Percentiles rank a stretch among this genome's conserved stretches.
These are phyloP conservation scores for Xylaria sp. DNA, from an alignment of 2,329 filamentous ascomycete genomes.

Conservation along the genomic window DNA sequence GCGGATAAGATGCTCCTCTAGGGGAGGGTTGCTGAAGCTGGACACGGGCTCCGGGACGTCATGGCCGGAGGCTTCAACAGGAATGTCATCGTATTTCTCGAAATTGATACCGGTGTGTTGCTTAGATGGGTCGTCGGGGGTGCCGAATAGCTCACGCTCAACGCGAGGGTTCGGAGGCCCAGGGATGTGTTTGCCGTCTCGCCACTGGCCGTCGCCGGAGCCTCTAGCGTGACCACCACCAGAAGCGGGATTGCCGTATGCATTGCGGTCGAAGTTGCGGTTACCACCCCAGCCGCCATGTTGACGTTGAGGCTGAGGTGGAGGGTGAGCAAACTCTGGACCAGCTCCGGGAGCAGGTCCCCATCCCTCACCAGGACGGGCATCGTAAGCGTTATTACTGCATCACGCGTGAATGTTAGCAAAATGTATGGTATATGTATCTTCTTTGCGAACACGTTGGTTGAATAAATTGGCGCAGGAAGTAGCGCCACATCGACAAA, in stretches of 20 bases:
- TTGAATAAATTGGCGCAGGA: slow-evolving; percentile 12
- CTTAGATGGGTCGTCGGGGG: slow-evolving; percentile 90
- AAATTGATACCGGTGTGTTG: slow-evolving; percentile 99
- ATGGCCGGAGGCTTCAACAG: slow-evolving; percentile 94
- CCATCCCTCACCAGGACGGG: slow-evolving; percentile 50
- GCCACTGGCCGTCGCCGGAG: slow-evolving; percentile 96
- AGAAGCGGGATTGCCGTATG: slow-evolving; percentile 65
- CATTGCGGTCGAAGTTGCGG: slow-evolving; percentile 69
- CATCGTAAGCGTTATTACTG: slow-evolving; percentile 62
- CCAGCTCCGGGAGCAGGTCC: slow-evolving; percentile 49
- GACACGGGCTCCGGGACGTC: slow-evolving; percentile 93
- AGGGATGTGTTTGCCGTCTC: slow-evolving; percentile 94
- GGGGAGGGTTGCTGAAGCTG: slow-evolving; percentile 91
- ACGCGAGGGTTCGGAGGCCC: slow-evolving; percentile 88
- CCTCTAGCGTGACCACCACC: slow-evolving; percentile 72
- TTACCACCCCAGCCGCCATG: slow-evolving; percentile 46
- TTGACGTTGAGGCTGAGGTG: slow-evolving; percentile 40
- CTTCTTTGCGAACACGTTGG: background rate
- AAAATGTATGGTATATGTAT: background rate
- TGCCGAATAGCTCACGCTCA: slow-evolving; percentile 95
- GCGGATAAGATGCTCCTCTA: slow-evolving; percentile 90
- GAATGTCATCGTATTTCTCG: slow-evolving; percentile 99
- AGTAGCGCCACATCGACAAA: background rate
- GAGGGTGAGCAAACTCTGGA: slow-evolving; percentile 45
- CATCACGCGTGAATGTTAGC: slow-evolving; percentile 23